Conservation (phyloP, 2,329 filamentous ascomycete species). For the Pyricularia pennisetigena region DNA sequence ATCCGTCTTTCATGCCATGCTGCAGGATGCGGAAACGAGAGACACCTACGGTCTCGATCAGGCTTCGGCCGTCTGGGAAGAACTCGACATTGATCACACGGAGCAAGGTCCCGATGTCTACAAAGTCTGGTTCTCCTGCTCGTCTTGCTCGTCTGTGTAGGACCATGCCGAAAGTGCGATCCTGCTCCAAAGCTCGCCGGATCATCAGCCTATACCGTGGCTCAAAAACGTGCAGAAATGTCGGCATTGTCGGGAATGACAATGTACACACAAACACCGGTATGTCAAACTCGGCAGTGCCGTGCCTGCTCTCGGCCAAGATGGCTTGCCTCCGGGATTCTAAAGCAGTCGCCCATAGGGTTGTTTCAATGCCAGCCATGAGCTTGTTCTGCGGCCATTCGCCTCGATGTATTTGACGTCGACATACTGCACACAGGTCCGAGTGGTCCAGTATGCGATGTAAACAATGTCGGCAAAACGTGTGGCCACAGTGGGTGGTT, state of each 20-base stretch:
- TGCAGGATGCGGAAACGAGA: constrained; percentile 66
- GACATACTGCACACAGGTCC: constrained; percentile 70
- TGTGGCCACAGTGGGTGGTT: constrained; percentile 82
- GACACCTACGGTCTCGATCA: constrained; percentile 68
- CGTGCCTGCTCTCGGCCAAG: constrained; percentile 44
- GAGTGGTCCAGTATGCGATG: constrained; percentile 69
- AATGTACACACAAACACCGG: constrained; percentile 76
- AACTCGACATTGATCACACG: constrained; percentile 65
- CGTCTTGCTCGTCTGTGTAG: constrained; percentile 48
- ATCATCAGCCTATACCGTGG: constrained; percentile 90
- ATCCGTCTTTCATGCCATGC: constrained; percentile 62
- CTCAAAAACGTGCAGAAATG: constrained; percentile 86
- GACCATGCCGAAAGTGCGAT: constrained; percentile 78
- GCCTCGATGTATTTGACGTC: constrained; percentile 37
- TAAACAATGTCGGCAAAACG: constrained; percentile 75
- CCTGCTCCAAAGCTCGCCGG: constrained; percentile 61
- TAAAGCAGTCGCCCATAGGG: constrained; percentile 61
- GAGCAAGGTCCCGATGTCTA: constrained; percentile 68
- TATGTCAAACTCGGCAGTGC: constrained; percentile 45
- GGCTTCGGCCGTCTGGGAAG: constrained; percentile 69
- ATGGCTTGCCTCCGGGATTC: constrained; percentile 45
- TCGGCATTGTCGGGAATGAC: constrained; percentile 73
- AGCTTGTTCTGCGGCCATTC: constrained; percentile 48
- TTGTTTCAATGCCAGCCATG: constrained; percentile 52
- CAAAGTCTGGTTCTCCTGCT: constrained; percentile 35